Evolutionary conservation across 2,329 filamentous ascomycete genomes (phyloP).

Genomic region (Hortaea sp.): DNA sequence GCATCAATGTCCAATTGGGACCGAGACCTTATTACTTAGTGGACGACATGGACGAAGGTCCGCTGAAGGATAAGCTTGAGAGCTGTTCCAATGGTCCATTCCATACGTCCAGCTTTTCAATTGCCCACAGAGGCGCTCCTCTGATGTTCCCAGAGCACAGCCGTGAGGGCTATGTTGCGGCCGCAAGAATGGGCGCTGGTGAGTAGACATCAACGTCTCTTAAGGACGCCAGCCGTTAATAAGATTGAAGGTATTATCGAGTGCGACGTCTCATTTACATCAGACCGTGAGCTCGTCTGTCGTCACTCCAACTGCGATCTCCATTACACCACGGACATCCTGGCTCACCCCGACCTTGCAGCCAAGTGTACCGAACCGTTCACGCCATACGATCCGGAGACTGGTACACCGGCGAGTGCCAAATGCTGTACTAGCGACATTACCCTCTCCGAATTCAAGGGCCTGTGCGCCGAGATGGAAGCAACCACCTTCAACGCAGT

Average conservation of each 20-base stretch:
- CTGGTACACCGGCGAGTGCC: slow-evolving; percentile 44
- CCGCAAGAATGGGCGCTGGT: slow-evolving; percentile 57
- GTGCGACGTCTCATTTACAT: slow-evolving; percentile 59
- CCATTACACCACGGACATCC: slow-evolving; percentile 60
- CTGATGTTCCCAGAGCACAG: slow-evolving; percentile 58
- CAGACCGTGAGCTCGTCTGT: slow-evolving; percentile 56
- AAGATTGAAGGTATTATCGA: slow-evolving; percentile 40
- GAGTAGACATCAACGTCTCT: background rate
- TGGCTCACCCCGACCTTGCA: slow-evolving; percentile 50
- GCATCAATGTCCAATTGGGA: slow-evolving; percentile 44
- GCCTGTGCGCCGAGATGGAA: slow-evolving; percentile 63
- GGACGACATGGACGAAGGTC: slow-evolving; percentile 50
- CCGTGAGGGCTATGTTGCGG: slow-evolving; percentile 48
- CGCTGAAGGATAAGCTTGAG: slow-evolving; percentile 49
- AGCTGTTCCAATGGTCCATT: slow-evolving; percentile 48
- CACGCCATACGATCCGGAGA: slow-evolving; percentile 30
- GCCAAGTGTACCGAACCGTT: slow-evolving; percentile 56
- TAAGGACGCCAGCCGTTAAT: no score
- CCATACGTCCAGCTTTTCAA: slow-evolving; percentile 45
- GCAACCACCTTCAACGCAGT: slow-evolving; percentile 49
- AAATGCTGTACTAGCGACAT: slow-evolving; percentile 65
- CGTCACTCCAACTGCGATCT: slow-evolving; percentile 58
- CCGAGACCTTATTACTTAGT: slow-evolving; percentile 56
- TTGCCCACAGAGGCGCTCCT: slow-evolving; percentile 52
- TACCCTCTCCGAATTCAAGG: slow-evolving; percentile 56